phyloP scores from a whole-genome alignment of 176 grass and related monocot genomes.

The Aechmea fasciata region DNA sequence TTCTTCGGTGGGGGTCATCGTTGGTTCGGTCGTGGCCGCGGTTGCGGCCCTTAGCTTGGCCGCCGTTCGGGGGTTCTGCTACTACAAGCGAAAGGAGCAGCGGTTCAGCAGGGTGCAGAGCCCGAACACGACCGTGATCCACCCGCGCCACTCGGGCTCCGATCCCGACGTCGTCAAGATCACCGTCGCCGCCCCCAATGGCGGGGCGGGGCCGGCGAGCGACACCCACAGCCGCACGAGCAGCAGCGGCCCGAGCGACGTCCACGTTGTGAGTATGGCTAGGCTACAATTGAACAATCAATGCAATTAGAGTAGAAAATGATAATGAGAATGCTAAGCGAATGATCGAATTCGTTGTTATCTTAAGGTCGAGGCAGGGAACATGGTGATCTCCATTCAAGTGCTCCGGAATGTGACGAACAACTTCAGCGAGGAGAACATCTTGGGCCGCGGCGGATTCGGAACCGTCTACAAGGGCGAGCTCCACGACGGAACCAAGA shows the following conservation, averaged over 20 bases:
- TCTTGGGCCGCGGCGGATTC: constrained; percentile 79
- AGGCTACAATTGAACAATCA: too few relatives aligned
- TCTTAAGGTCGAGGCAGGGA: constrained; percentile 45
- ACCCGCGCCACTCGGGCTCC: constrained; percentile 64
- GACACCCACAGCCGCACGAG: constrained; percentile 43
- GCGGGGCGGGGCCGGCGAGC: constrained; percentile 24
- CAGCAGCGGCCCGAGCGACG: constrained; percentile 43
- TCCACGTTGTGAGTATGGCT: constrained; percentile 37
- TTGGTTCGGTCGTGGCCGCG: constrained; percentile 41
- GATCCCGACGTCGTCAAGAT: constrained; percentile 77
- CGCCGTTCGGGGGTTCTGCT: constrained; percentile 61
- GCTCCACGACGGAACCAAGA: constrained; percentile 91
- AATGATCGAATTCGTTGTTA: too few relatives aligned
- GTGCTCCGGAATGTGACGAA: constrained; percentile 93
- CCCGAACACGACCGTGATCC: constrained; percentile 68
- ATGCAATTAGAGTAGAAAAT: too few relatives aligned
- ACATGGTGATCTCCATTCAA: constrained; percentile 97
- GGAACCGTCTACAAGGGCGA: constrained; percentile 93
- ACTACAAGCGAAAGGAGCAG: constrained; percentile 69
- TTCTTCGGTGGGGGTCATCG: constrained; percentile 35
- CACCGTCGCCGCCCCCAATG: constrained; percentile 48
- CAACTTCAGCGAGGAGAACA: constrained; percentile 84
- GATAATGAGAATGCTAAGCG: too few relatives aligned
- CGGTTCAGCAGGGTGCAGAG: constrained; percentile 64
- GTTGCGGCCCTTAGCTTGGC: constrained; percentile 41